These are phyloP conservation scores for Saccharomyces hybrid DNA, from an alignment of 1,139 yeast genomes.

Conservation along the genomic window DNA sequence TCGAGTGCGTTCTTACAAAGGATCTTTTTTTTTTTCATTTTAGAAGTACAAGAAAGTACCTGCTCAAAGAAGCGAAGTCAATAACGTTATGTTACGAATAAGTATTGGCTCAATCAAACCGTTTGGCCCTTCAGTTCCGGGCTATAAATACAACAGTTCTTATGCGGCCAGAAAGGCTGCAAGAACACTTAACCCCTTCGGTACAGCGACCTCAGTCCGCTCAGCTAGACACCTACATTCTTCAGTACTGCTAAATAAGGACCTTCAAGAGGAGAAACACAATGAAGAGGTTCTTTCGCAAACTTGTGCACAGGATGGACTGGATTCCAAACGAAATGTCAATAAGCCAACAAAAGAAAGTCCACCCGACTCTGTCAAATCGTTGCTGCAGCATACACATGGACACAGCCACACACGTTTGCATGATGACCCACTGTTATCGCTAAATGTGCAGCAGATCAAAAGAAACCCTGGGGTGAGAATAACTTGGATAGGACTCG, in stretches of 20 bases:
- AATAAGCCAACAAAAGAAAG: not conserved
- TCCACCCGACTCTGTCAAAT: conserved; percentile 14
- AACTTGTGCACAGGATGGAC: not conserved
- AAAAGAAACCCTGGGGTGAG: conserved; percentile 76
- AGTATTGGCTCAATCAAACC: not conserved
- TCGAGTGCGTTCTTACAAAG: not conserved
- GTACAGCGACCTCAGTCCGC: not conserved
- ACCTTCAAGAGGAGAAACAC: not conserved
- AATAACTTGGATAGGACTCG: conserved; percentile 85
- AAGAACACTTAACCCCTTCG: not conserved
- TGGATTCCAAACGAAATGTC: conserved; percentile 5
- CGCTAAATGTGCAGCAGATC: conserved; percentile 36
- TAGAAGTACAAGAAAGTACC: not conserved
- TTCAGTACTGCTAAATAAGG: not conserved
- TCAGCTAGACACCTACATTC: not conserved
- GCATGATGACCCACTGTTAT: conserved; percentile 33
- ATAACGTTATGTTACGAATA: not conserved
- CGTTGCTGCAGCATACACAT: conserved; percentile 34
- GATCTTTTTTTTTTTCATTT: not conserved
- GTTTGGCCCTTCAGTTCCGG: not conserved
- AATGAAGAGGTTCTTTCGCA: not conserved
- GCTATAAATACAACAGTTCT: not conserved
- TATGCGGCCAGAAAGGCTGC: not conserved
- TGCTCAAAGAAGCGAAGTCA: not conserved
- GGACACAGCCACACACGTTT: conserved; percentile 34